Base-by-base conservation (phyloP, 176 grass and related monocot species). In the Secale cereale region DNA sequence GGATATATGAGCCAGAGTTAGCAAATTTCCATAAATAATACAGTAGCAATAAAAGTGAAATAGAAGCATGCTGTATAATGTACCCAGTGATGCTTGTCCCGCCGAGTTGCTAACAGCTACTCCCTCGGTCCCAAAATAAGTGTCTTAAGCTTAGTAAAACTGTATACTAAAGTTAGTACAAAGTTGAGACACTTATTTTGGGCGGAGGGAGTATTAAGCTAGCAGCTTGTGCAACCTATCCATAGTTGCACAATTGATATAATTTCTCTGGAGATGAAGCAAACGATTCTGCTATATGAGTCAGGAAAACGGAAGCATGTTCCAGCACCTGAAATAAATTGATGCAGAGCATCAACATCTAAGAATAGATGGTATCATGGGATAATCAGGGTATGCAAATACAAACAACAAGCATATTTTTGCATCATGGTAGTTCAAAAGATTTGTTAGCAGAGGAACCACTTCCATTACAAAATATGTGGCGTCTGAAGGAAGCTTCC, bases 391-490 rank as follows among this genome's bases (percentile, higher is more conserved):
- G n/a, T 50, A 78, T 80, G 15, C 5, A 80, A 83, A 27, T 86
- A 50, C 12, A 8, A 83, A 90, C 13, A 56, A 67, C 22, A 88
- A 68, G 16, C 59, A 3, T 90, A 94, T 90, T 85, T 97, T 97
- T 74, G 94, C 72, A 83, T 97, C 92, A 77, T 92, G 95, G 84
- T 97, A 88, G 76, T 92, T 94, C 39, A 97, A 88, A 67, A 97
- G 95, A 86, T 97, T 97, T 8, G 88, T 94, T 39, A 97, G 79
- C 81, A 97, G 70, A 19, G 95, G 95, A 67, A 97, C 92, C 1
- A 92, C 90, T 88, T 92, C 95, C 95, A 94, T 94, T 28, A 94
- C 92, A 92, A 97, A 97, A 74, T 97, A 88, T 63, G 95, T 89
- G 69, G 95, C 95, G 69, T 97, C 95, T 78, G 95, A 91, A 71